Evolutionary conservation across 1,284 basidiomycete species (phyloP).

Genomic region (Phellopilus nigrolimitatus): DNA sequence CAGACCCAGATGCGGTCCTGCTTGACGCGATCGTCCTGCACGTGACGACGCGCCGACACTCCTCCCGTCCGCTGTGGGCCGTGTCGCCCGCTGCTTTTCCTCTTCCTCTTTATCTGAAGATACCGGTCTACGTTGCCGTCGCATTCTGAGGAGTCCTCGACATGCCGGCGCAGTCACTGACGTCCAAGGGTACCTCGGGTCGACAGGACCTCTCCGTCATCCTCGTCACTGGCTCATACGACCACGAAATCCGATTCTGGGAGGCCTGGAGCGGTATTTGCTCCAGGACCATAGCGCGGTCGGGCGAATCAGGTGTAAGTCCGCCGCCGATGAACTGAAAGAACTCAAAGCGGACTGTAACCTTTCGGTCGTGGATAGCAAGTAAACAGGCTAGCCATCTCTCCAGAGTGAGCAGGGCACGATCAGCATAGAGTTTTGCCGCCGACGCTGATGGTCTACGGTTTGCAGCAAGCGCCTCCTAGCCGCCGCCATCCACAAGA

Average conservation of each 20-base stretch:
- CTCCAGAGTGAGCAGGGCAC: constrained; percentile 71
- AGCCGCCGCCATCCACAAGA: constrained; percentile 94
- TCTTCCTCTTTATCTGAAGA: too few relatives aligned
- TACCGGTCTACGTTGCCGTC: too few relatives aligned
- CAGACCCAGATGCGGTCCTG: too few relatives aligned
- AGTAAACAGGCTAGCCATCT: constrained; percentile 96
- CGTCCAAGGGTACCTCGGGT: constrained; percentile 35
- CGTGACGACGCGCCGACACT: constrained; percentile 40
- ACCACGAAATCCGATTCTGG: constrained; percentile 99
- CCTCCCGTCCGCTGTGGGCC: too few relatives aligned
- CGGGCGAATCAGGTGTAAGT: constrained; percentile 79
- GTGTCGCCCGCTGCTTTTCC: too few relatives aligned
- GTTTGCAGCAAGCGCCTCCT: constrained; percentile 75
- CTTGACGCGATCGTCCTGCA: too few relatives aligned
- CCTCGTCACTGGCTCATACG: constrained; percentile 85
- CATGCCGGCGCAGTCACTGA: constrained; percentile 13
- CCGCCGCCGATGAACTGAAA: too few relatives aligned
- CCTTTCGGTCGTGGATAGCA: constrained; percentile 51
- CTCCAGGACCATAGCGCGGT: constrained; percentile 86
- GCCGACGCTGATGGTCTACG: constrained; percentile 20
- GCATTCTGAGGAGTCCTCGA: too few relatives aligned
- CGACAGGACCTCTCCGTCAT: constrained; percentile 77
- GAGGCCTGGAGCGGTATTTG: constrained; percentile 99
- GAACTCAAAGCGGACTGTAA: constrained; percentile 85
- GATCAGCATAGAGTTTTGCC: constrained; percentile 1